phyloP scores from a whole-genome alignment of 108 stramenopile species.

The Discostella stelligeroides region DNA sequence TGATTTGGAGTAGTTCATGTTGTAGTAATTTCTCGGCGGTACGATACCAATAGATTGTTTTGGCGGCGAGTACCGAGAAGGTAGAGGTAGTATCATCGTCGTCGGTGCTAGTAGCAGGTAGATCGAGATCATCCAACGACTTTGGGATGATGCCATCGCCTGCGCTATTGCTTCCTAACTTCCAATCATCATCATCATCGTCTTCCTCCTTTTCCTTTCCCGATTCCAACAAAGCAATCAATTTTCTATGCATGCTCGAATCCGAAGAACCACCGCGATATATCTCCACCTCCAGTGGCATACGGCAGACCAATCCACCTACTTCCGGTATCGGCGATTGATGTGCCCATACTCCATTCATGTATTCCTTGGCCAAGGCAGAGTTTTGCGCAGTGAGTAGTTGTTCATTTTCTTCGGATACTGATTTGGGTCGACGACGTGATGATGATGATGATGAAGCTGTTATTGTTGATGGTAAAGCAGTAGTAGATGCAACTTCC shows the following conservation, averaged over 20 bases:
- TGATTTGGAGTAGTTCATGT: slow-evolving; percentile 57
- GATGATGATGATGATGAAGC: slow-evolving; percentile 1
- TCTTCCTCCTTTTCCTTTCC: slow-evolving; percentile 23
- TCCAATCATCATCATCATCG: not conserved
- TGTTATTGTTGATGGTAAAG: not conserved
- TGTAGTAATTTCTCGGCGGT: slow-evolving; percentile 57
- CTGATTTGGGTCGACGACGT: slow-evolving; percentile 37
- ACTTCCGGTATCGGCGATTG: slow-evolving; percentile 72
- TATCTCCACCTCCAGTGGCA: slow-evolving; percentile 84
- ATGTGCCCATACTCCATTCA: slow-evolving; percentile 75
- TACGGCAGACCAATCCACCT: slow-evolving; percentile 76
- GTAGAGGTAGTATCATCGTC: slow-evolving; percentile 16
- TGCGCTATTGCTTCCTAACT: too few species aligned
- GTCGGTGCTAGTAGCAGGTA: not conserved
- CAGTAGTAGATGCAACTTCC: not conserved
- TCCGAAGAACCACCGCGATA: slow-evolving; percentile 57
- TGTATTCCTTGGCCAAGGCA: slow-evolving; percentile 62
- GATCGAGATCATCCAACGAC: slow-evolving; percentile 5
- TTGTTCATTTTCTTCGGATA: slow-evolving; percentile 64
- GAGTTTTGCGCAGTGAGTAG: slow-evolving; percentile 61
- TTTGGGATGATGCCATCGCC: not conserved
- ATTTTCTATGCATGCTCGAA: slow-evolving; percentile 51
- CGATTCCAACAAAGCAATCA: slow-evolving; percentile 42
- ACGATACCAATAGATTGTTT: slow-evolving; percentile 57
- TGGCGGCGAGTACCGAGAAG: slow-evolving; percentile 44